Percentiles rank a stretch among this genome's conserved stretches.
Evolutionary conservation across 192 early-diverging fungal species (phyloP).

Genomic region (Linnemannia hyalina): DNA sequence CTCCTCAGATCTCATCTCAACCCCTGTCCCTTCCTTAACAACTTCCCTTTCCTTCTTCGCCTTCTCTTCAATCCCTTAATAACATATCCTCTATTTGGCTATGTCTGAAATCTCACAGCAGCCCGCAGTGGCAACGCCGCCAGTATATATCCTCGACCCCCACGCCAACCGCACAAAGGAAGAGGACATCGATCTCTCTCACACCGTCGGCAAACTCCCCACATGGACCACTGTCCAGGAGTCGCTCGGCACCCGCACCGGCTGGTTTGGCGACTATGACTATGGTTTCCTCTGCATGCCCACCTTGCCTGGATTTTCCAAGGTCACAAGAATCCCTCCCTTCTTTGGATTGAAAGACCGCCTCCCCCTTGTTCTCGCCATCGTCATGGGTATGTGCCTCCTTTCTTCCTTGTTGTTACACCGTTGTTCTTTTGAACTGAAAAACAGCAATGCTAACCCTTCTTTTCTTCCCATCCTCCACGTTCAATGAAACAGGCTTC

Average conservation of each 20-base stretch:
- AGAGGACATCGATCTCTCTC: slow-evolving; percentile 50
- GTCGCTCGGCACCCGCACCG: slow-evolving; percentile 35
- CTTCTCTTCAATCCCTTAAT: background rate
- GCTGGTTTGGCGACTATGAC: slow-evolving; percentile 66
- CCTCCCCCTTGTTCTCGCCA: slow-evolving; percentile 55
- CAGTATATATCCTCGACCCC: slow-evolving; percentile 50
- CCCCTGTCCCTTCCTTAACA: background rate
- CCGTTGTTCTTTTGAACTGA: too few relatives aligned
- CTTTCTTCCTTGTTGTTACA: background rate
- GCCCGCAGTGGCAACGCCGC: background rate
- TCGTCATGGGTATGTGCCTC: slow-evolving; percentile 56
- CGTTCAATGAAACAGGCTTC: slow-evolving; percentile 18
- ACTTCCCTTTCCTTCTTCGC: background rate
- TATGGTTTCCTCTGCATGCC: slow-evolving; percentile 64
- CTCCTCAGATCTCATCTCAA: slow-evolving; percentile 31
- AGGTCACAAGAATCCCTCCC: slow-evolving; percentile 46
- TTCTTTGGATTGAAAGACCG: slow-evolving; percentile 61
- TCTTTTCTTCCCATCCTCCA: background rate
- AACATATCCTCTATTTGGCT: background rate
- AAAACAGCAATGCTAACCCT: background rate
- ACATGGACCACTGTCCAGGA: slow-evolving; percentile 44
- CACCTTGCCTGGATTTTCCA: slow-evolving; percentile 50
- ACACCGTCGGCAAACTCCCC: slow-evolving; percentile 38
- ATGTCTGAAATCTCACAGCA: slow-evolving; percentile 47
- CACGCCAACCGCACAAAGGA: slow-evolving; percentile 50